Conservation (phyloP, 495 filamentous ascomycete species). For the Hypoxylon lenormandii region DNA sequence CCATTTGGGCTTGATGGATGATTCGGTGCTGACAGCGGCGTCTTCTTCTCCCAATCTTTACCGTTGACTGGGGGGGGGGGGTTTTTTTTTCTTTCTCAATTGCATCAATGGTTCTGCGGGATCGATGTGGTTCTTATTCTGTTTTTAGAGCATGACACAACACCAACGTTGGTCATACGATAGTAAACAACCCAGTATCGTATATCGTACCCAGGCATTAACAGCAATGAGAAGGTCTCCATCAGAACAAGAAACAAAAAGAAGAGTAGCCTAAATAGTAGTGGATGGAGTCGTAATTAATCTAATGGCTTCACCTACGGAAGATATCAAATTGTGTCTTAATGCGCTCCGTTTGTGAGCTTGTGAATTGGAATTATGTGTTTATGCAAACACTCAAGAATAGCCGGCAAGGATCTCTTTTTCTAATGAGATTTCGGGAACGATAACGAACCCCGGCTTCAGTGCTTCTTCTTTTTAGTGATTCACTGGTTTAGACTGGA, state of each 20-base stretch:
- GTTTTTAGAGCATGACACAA: conserved; percentile 5
- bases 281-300: conserved; percentile 2
- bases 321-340: conserved; percentile 22
- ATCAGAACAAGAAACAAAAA: neutral
- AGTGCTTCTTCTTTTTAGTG: neutral
- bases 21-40: conserved; percentile 25
- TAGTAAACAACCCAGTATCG: neutral
- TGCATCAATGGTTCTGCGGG: conserved; percentile 21
- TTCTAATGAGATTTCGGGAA: conserved; percentile 34
- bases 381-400: conserved; percentile 37
- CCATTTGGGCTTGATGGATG: conserved; percentile 22
- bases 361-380: conserved; percentile 16
- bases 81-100: conserved; percentile 6
- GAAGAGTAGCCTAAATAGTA: conserved; percentile 19
- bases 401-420: conserved; percentile 19
- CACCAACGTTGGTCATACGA: neutral
- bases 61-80: conserved; percentile 5
- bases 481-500: neutral
- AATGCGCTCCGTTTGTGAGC: conserved; percentile 31
- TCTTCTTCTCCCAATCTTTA: conserved; percentile 10
- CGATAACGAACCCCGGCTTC: conserved; percentile 4
- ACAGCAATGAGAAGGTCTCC: neutral
- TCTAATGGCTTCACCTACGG: neutral
- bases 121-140: neutral
- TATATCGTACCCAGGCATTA: neutral